Evolutionary conservation across 768 basidiomycete genomes (phyloP), one percentile per base, ranked within the genome.

Genomic region (Multifurca ochricompacta): DNA sequence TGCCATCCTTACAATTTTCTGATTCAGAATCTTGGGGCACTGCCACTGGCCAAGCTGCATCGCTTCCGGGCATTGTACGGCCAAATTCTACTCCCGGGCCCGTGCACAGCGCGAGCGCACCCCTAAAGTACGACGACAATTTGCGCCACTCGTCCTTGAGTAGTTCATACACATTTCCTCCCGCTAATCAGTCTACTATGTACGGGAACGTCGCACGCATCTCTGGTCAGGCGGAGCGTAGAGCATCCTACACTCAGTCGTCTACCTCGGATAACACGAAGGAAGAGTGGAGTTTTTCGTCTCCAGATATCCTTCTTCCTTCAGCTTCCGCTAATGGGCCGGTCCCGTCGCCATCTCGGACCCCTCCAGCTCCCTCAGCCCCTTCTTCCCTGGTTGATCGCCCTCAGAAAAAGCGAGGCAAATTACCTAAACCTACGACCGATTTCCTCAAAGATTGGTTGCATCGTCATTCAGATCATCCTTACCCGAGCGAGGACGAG

Each of bases 391-490:
- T 85, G 53, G 81, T 83, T 59, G 86, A 88, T 60, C 83, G 86
- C 18, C 86, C 86, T 13, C 81, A 80, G 42, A 83, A 88, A 61
- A 89, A 90, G 65, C 80, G 89, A 53, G 88, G 89, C 54, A 91
- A 92, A 71, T 78, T 92, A 9, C 89, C 89, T 40, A 91, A 91
- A 73, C 87, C 89, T 70, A 89, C 89, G 34, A 91, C 89, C 30
- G 89, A 92, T 70, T 89, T 81, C 64, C 78, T 92, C 69, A 90
- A 91, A 64, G 82, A 87, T 7, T 91, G 90, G 90, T 73, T 91
- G 31, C 85, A 91, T 65, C 80, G 85, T 59, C 89, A 92, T 65
- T 85, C 85, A 2, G 89, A 91, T 66, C 90, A 91, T 63, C 89
- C 89, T 23, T 92, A 92, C 67, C 89, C 89, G 30, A 84, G 81